These are phyloP conservation scores for Neonectria neomacrospora DNA, from an alignment of 2,329 filamentous ascomycete species.

Conservation along the genomic window DNA sequence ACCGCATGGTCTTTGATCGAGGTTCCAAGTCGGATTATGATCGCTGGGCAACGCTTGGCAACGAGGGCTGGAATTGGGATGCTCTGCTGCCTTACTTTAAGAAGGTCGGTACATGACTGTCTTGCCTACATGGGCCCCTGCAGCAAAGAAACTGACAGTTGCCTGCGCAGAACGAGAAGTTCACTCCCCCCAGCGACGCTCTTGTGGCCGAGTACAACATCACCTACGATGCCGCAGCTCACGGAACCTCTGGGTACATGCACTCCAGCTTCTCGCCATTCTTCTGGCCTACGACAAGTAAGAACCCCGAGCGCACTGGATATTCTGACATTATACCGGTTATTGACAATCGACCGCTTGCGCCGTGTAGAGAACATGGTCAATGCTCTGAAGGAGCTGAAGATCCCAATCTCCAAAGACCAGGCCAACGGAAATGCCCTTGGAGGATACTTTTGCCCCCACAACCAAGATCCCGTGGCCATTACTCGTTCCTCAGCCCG, in stretches of 20 bases:
- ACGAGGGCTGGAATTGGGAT: constrained; percentile 54
- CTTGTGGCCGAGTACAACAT: constrained; percentile 32
- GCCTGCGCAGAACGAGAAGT: constrained; percentile 32
- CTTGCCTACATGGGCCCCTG: no score
- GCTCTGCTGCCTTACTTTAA: constrained; percentile 57
- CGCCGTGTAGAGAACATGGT: constrained; percentile 29
- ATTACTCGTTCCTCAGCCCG: constrained; percentile 33
- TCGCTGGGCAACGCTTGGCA: constrained; percentile 58
- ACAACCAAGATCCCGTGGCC: constrained; percentile 31
- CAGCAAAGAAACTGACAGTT: neutral
- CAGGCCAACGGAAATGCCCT: constrained; percentile 35
- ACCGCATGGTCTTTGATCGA: constrained; percentile 53
- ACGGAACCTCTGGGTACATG: constrained; percentile 32
- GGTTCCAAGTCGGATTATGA: constrained; percentile 55
- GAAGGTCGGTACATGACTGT: constrained; percentile 46
- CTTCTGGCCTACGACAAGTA: constrained; percentile 42
- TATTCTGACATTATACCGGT: rapidly evolving
- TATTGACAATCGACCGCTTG: neutral
- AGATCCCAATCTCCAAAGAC: constrained; percentile 25
- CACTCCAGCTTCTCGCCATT: constrained; percentile 37
- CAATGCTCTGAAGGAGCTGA: constrained; percentile 26
- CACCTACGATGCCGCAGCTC: constrained; percentile 27
- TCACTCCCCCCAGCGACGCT: constrained; percentile 19
- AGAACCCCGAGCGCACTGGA: neutral
- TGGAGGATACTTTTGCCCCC: constrained; percentile 36